These are phyloP conservation scores for Kwoniella shandongensis DNA, from an alignment of 768 basidiomycete genomes.

Conservation along the genomic window DNA sequence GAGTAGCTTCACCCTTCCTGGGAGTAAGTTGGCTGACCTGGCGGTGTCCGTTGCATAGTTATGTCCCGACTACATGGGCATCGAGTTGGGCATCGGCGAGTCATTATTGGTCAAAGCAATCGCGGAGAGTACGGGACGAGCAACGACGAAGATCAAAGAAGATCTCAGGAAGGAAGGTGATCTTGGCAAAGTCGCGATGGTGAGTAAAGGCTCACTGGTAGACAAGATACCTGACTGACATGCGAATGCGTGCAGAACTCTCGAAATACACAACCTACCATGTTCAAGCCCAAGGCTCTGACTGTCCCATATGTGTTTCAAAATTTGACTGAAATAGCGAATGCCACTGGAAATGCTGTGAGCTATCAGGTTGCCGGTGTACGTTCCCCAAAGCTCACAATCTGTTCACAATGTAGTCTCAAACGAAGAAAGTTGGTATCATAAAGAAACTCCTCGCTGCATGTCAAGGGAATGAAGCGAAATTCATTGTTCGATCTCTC, in stretches of 20 bases:
- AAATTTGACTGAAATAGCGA: constrained; percentile 85
- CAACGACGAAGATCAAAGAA: constrained; percentile 73
- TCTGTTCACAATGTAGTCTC: constrained; percentile 62
- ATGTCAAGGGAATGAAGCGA: constrained; percentile 88
- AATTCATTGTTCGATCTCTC: constrained; percentile 90
- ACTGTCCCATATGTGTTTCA: constrained; percentile 86
- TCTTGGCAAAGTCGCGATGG: constrained; percentile 94
- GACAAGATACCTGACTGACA: not conserved
- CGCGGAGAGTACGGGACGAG: constrained; percentile 90
- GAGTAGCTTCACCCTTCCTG: constrained; percentile 43
- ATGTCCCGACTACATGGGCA: constrained; percentile 89
- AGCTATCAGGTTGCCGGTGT: constrained; percentile 26
- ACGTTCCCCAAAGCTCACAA: not conserved
- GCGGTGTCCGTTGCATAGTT: constrained; percentile 60
- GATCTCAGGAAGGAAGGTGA: constrained; percentile 95
- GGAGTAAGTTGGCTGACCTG: not conserved
- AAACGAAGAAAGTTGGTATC: constrained; percentile 90
- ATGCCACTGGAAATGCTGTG: constrained; percentile 78
- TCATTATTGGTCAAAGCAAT: constrained; percentile 92
- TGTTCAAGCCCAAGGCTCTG: constrained; percentile 90
- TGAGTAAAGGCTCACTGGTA: constrained; percentile 47
- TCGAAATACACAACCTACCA: constrained; percentile 80
- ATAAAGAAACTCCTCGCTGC: constrained; percentile 91
- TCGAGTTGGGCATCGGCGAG: constrained; percentile 96
- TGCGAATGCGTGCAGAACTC: constrained; percentile 76